Conservation (phyloP, 2,329 filamentous ascomycete species). For the Dactylellina sp. region DNA sequence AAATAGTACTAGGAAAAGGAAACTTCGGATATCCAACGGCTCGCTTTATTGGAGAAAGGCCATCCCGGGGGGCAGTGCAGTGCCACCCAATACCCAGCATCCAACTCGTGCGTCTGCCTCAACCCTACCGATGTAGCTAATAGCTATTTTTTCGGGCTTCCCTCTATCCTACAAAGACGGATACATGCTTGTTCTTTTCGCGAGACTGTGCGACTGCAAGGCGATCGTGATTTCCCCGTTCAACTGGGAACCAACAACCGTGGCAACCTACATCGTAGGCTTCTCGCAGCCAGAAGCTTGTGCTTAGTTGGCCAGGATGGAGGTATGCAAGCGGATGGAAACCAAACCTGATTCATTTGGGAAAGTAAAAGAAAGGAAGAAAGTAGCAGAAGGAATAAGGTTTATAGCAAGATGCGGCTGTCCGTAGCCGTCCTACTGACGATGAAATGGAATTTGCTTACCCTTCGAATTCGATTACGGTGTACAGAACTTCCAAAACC, state of each 20-base stretch:
- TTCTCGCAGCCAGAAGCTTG: slow-evolving; percentile 14
- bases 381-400: slow-evolving; percentile 16
- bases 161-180: slow-evolving; percentile 32
- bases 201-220: slow-evolving; percentile 7
- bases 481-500: not conserved
- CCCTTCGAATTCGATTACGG: slow-evolving; percentile 8
- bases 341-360: not conserved
- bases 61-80: slow-evolving; percentile 16
- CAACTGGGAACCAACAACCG: slow-evolving; percentile 14
- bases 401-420: slow-evolving; percentile 21
- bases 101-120: not conserved
- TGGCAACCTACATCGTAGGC: slow-evolving; percentile 7
- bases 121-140: not conserved
- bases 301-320: slow-evolving; percentile 5
- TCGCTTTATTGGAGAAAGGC: slow-evolving; percentile 17
- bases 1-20: not conserved
- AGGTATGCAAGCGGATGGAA: not conserved
- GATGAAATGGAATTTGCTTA: slow-evolving; percentile 48
- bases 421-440: slow-evolving; percentile 32
- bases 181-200: not conserved
- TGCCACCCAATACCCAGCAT: slow-evolving; percentile 18
- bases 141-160: slow-evolving; percentile 21
- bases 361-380: not conserved
- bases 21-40: slow-evolving; percentile 34
- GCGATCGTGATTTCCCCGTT: slow-evolving; percentile 27